Percentiles rank a stretch among this genome's conserved stretches.
These are phyloP conservation scores for Microsporum audouinii DNA, from an alignment of 2,329 filamentous ascomycete species.

Conservation along the genomic window DNA sequence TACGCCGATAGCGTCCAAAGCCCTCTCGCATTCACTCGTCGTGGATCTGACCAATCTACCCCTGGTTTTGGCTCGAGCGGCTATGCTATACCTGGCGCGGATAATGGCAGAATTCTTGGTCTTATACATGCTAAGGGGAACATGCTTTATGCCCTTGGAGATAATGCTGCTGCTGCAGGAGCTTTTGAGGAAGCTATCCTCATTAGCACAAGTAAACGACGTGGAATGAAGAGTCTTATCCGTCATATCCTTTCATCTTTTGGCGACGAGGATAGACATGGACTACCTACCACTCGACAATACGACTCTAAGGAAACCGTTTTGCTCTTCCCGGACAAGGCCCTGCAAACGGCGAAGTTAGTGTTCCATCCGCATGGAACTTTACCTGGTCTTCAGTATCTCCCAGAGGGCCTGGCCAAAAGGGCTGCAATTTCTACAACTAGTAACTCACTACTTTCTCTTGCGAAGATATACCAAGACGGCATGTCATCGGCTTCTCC, in stretches of 20 bases:
- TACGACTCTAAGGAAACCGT: slow-evolving; percentile 47
- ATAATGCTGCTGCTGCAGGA: slow-evolving; percentile 66
- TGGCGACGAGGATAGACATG: slow-evolving; percentile 33
- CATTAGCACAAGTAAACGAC: slow-evolving; percentile 64
- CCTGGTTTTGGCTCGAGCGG: slow-evolving; percentile 64
- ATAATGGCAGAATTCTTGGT: slow-evolving; percentile 88
- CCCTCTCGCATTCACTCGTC: slow-evolving; percentile 18
- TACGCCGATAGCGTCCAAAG: slow-evolving; percentile 38
- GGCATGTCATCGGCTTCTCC: slow-evolving; percentile 66
- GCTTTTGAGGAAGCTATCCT: slow-evolving; percentile 93
- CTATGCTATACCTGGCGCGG: slow-evolving; percentile 69
- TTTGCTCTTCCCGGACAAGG: slow-evolving; percentile 70
- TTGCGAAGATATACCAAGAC: slow-evolving; percentile 97
- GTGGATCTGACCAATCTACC: slow-evolving; percentile 23
- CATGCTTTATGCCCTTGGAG: slow-evolving; percentile 82
- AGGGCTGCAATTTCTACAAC: slow-evolving; percentile 82
- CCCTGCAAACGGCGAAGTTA: slow-evolving; percentile 67
- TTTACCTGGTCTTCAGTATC: slow-evolving; percentile 65
- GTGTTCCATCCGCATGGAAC: slow-evolving; percentile 68
- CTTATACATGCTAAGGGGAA: slow-evolving; percentile 97
- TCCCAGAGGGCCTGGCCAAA: slow-evolving; percentile 58
- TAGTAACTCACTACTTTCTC: slow-evolving; percentile 84
- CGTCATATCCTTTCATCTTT: slow-evolving; percentile 63
- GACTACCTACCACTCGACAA: slow-evolving; percentile 25
- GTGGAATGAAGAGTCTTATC: slow-evolving; percentile 68